Conservation (phyloP, 2,329 filamentous ascomycete genomes). For the Xylariales sp. region DNA sequence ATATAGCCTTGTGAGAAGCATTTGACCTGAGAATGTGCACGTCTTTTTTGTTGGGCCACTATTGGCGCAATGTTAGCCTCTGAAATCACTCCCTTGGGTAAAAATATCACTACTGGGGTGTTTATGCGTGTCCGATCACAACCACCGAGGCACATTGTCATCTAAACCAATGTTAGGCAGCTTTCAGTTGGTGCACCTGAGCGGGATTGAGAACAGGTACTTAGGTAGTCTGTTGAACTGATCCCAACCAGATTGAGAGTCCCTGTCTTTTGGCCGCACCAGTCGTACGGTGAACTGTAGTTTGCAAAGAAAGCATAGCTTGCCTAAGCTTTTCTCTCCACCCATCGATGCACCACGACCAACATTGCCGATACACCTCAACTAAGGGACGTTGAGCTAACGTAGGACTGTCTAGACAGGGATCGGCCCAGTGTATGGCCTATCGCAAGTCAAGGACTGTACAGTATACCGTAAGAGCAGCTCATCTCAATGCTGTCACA, state of each 20-base stretch:
- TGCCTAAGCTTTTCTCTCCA: slow-evolving; percentile 31
- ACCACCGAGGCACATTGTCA: neutral
- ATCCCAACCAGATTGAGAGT: slow-evolving; percentile 18
- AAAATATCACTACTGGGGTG: slow-evolving; percentile 1
- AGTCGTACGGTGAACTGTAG: slow-evolving; percentile 19
- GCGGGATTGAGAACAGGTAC: neutral
- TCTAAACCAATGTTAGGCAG: neutral
- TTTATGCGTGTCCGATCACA: slow-evolving; percentile 2
- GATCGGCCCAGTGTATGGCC: slow-evolving; percentile 10
- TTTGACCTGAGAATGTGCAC: slow-evolving; percentile 9
- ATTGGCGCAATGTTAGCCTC: slow-evolving; percentile 25
- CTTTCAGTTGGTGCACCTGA: slow-evolving; percentile 1
- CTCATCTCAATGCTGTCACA: slow-evolving; percentile 2
- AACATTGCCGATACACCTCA: slow-evolving; percentile 11
- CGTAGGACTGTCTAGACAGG: slow-evolving; percentile 13
- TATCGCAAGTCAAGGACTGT: slow-evolving; percentile 17
- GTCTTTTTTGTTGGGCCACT: slow-evolving; percentile 20
- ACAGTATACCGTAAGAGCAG: neutral
- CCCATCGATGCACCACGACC: slow-evolving; percentile 25
- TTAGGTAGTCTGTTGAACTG: slow-evolving; percentile 17
- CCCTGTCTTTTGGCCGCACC: slow-evolving; percentile 30
- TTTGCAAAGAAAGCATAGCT: slow-evolving; percentile 23
- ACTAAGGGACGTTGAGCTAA: slow-evolving; percentile 20
- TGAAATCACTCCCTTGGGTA: slow-evolving; percentile 16
- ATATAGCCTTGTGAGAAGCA: neutral